Conservation (phyloP, 257 asterid species). For the Solanum megistacrolobum region DNA sequence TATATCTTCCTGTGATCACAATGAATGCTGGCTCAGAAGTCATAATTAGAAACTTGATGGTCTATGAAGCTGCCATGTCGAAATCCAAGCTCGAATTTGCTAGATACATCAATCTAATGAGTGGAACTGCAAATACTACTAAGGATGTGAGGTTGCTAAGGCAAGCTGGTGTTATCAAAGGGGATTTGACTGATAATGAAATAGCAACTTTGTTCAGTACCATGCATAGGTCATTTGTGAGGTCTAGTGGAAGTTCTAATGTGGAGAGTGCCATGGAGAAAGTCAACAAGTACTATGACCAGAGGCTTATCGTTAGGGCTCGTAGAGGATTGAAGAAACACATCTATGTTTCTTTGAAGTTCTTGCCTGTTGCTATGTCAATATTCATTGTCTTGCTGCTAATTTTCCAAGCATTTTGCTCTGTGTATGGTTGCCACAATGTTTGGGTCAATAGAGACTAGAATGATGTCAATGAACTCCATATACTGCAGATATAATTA, state of each 20-base stretch:
- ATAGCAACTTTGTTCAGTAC: slow-evolving; percentile 30
- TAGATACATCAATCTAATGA: slow-evolving; percentile 43
- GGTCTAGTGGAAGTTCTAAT: slow-evolving; percentile 3
- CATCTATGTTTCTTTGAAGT: slow-evolving; percentile 8
- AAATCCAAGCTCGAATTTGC: slow-evolving; percentile 26
- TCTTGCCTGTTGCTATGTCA: slow-evolving; percentile 11
- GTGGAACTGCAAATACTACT: slow-evolving; percentile 27
- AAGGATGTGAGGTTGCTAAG: slow-evolving; percentile 34
- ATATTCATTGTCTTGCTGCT: slow-evolving; percentile 20
- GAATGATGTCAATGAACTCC: not conserved
- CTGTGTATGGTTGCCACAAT: slow-evolving; percentile 19
- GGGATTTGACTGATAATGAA: slow-evolving; percentile 27
- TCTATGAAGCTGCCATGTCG: slow-evolving; percentile 34
- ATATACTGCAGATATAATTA: not conserved
- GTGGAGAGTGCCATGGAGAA: slow-evolving; percentile 27
- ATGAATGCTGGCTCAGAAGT: slow-evolving; percentile 27
- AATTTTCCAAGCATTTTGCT: slow-evolving; percentile 33
- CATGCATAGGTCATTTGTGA: slow-evolving; percentile 21
- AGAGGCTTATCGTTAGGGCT: slow-evolving; percentile 9
- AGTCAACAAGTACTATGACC: slow-evolving; percentile 22
- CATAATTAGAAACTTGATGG: slow-evolving; percentile 39
- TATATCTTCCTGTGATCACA: slow-evolving; percentile 36
- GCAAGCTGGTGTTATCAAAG: slow-evolving; percentile 18
- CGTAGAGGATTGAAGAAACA: slow-evolving; percentile 11
- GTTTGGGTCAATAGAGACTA: not conserved